Evolutionary conservation across 768 basidiomycete species (phyloP).

Genomic region (Lactifluus hygrophoroides): DNA sequence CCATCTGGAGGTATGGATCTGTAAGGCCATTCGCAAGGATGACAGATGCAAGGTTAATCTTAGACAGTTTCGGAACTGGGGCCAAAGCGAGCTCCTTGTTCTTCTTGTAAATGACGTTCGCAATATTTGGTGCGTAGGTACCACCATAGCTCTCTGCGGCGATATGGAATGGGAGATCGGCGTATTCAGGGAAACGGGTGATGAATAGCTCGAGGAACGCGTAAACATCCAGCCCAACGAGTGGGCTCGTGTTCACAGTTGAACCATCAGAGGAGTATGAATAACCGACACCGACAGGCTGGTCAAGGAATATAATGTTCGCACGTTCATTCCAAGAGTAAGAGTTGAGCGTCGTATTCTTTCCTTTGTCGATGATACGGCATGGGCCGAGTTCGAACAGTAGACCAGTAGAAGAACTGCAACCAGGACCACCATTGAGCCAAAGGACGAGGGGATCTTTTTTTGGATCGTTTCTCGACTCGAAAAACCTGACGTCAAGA

Average conservation of each 20-base stretch:
- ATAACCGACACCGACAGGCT: slow-evolving; percentile 86
- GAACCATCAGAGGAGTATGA: slow-evolving; percentile 75
- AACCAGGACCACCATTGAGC: slow-evolving; percentile 68
- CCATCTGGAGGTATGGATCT: slow-evolving; percentile 76
- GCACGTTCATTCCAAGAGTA: slow-evolving; percentile 80
- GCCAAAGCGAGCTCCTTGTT: slow-evolving; percentile 50
- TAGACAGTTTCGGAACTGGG: slow-evolving; percentile 42
- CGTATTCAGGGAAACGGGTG: slow-evolving; percentile 65
- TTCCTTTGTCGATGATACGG: slow-evolving; percentile 28
- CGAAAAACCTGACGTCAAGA: slow-evolving; percentile 66
- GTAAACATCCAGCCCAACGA: slow-evolving; percentile 85
- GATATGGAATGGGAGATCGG: slow-evolving; percentile 62
- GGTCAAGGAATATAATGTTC: slow-evolving; percentile 68
- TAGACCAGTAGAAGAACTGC: slow-evolving; percentile 25
- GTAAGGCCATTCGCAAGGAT: slow-evolving; percentile 86
- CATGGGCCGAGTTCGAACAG: slow-evolving; percentile 21
- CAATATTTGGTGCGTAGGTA: slow-evolving; percentile 79
- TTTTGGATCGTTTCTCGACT: slow-evolving; percentile 63
- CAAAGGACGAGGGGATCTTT: slow-evolving; percentile 81
- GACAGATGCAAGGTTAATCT: slow-evolving; percentile 75
- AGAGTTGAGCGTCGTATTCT: slow-evolving; percentile 62
- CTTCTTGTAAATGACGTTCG: slow-evolving; percentile 68
- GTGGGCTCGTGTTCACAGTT: slow-evolving; percentile 69
- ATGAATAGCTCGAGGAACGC: slow-evolving; percentile 79
- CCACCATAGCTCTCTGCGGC: slow-evolving; percentile 73